These are phyloP conservation scores for Xerocomellus chrysenteron DNA, from an alignment of 768 basidiomycete genomes.

Conservation along the genomic window DNA sequence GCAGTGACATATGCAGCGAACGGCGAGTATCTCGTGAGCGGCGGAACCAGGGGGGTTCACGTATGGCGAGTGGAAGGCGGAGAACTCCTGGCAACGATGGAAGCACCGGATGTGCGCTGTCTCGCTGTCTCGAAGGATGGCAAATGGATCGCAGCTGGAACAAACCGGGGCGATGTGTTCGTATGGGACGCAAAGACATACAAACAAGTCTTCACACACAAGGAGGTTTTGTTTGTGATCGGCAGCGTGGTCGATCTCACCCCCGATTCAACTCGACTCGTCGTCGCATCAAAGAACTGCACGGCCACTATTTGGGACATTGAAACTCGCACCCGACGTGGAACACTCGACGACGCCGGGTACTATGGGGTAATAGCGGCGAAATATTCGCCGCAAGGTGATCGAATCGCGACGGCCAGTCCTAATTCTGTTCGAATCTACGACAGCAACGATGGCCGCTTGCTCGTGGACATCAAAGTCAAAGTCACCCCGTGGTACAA, in stretches of 20 bases:
- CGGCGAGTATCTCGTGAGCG: background rate
- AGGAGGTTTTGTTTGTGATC: too few relatives aligned
- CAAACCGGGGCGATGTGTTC: background rate
- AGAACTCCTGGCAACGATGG: background rate
- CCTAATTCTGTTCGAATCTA: background rate
- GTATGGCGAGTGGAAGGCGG: background rate
- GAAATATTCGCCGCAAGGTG: background rate
- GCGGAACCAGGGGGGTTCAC: background rate
- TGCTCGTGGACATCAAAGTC: background rate
- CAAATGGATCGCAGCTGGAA: background rate
- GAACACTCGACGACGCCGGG: too few relatives aligned
- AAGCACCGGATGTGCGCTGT: background rate
- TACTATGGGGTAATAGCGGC: background rate
- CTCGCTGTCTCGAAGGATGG: background rate
- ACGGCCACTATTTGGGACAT: background rate
- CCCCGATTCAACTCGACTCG: slow-evolving; percentile 3
- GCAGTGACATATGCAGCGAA: background rate
- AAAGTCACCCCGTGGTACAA: background rate
- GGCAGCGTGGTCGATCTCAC: slow-evolving; percentile 1
- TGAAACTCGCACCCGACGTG: background rate
- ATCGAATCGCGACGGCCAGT: slow-evolving; percentile 1
- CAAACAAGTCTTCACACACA: background rate
- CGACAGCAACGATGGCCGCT: background rate
- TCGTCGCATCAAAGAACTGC: background rate
- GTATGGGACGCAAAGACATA: background rate